Base-by-base conservation (phyloP, 169 alveolate genomes). In the Eimeria necatrix region DNA sequence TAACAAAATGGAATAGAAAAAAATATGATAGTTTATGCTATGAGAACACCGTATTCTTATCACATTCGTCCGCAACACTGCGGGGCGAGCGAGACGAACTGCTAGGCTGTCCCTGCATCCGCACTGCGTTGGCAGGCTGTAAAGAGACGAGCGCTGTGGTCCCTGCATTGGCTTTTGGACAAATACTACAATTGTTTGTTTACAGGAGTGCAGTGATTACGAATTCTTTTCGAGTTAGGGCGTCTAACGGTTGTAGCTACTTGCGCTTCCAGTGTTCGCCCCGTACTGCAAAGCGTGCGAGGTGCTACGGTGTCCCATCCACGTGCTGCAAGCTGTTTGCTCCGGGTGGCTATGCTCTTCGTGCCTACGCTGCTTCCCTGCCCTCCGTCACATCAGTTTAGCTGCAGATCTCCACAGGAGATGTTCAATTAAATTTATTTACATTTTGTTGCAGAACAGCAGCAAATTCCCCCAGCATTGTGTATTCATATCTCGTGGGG, bases 61-160 rank as follows among this genome's bases (percentile, higher is more conserved):
- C 41, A 32, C 41, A 32, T 2, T 32, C 41, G 41, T 32, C 41
- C 3, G 41, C 41, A 32, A 32, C 41, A 32, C 3, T 32, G 46
- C 24, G 41, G 20, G 2, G 7, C 85, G 60, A 74, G 85, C 85
- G 60, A 74, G 61, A 74, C 80, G 16, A 48, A 46, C 24, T 20
- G 41, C 61, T 59, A 4, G 60, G 60, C 48, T 24, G 5, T 74
- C 10, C 73, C 46, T 7, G 60, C 41, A 16, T 41, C 85, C 85
- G 85, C 85, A 74, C 85, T 74, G 85, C 85, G 32, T 74, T 53
- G 61, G 60, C 9, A 48, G 85, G 59, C 16, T 12, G 85, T 4
- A 60, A 46, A 46, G 85, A 74, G 60, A 74, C 85, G 26, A 59
- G 41, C 32, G 85, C 85, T 12, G 14, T 2, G 6, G 7, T 3